Percentiles rank a stretch among this genome's conserved stretches.
Evolutionary conservation across 176 grass and related monocot genomes (phyloP).

Genomic region (Poa pratensis): DNA sequence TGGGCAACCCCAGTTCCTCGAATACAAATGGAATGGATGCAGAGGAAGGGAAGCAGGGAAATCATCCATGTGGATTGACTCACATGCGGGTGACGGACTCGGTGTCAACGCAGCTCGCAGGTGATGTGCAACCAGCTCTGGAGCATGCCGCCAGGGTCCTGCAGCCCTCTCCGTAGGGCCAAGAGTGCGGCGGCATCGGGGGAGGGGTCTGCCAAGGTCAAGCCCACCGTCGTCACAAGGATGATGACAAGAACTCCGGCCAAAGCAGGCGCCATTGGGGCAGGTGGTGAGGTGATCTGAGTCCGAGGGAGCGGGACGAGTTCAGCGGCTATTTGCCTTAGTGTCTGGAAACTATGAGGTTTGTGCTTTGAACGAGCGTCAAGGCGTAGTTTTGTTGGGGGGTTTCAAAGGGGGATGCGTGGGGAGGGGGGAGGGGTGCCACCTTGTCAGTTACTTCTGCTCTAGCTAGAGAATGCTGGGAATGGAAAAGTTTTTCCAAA

Average conservation of each 20-base stretch:
- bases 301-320: not conserved
- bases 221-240: not conserved
- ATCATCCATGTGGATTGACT: not conserved
- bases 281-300: not conserved
- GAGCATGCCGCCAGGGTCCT: slow-evolving; percentile 56
- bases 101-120: slow-evolving; percentile 39
- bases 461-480: too few relatives aligned
- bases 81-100: slow-evolving; percentile 59
- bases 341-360: too few relatives aligned
- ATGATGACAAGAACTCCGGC: slow-evolving; percentile 13
- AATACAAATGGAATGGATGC: not conserved
- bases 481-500: too few relatives aligned
- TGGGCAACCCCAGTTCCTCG: too few relatives aligned
- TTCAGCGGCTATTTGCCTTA: too few relatives aligned
- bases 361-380: too few relatives aligned
- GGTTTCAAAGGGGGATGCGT: too few relatives aligned
- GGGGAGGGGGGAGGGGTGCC: too few relatives aligned
- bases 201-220: slow-evolving; percentile 25
- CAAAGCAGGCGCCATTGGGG: slow-evolving; percentile 36
- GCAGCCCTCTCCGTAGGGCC: slow-evolving; percentile 41
- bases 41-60: not conserved
- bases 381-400: too few relatives aligned
- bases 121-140: slow-evolving; percentile 60
- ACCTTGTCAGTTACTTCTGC: too few relatives aligned
- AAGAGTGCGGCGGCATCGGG: slow-evolving; percentile 49